Base-by-base conservation (phyloP, 1,284 basidiomycete genomes). In the Exsudoporus floridanus region DNA sequence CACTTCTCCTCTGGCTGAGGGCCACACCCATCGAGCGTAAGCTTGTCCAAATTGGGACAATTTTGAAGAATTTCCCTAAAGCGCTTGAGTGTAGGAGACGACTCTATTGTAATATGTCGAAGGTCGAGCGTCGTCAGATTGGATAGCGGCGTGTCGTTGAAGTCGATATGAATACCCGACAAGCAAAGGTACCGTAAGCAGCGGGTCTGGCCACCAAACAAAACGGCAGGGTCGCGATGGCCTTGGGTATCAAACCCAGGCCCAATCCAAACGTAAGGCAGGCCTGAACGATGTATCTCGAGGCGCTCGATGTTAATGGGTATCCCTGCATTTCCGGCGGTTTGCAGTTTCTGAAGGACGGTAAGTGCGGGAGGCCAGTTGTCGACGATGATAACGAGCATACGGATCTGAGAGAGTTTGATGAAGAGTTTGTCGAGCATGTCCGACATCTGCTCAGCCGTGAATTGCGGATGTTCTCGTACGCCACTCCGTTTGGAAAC, bases 81-180 rank as follows among this genome's bases (percentile, higher is more conserved):
- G 16, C 72, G 73, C 8, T 56, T 30, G 12, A 80, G 65, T 21
- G 68, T 70, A 6, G 83, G 84, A 40, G 74, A 75, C 8, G 75
- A 67, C 4, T 78, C 69, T 14, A 79, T 63, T 12, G 80, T 74
- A 49, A 86, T 74, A 25, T 79, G 77, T 41, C 84, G 78, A 49
- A 88, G 67, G 56, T 88, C 85, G 40, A 88, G 71, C 5, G 76
- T 77, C 28, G 75, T 75, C 18, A 88, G 76, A 57, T 85, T 79
- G 27, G 63, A 59, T 9, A 83, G 63, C 3, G 69, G 61, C 12
- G 79, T 72, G 12, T 64, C 66, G 19, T 69, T 56, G 79, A 83
- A 87, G 62, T 86, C 75, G 51, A 85, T 66, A 54, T 79, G 72
- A 19, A 86, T 66, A 7, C 83, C 82, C 49, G 80, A 78, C 30